Percentiles rank a stretch among this genome's conserved stretches.
Conservation (phyloP, 2,329 filamentous ascomycete genomes). For the Pseudopyrenochaeta lycopersici region DNA sequence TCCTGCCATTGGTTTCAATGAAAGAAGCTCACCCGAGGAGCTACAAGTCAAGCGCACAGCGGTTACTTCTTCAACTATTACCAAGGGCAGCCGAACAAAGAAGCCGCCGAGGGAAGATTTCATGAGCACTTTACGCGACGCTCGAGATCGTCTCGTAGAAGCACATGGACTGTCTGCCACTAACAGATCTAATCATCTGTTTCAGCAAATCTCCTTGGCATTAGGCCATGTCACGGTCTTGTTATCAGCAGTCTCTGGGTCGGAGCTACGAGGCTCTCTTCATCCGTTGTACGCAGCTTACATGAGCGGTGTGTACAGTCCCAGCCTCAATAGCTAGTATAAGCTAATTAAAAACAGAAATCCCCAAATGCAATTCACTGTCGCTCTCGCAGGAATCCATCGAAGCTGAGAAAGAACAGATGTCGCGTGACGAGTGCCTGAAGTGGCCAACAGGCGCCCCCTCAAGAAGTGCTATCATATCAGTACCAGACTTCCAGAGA, state of each 20-base stretch:
- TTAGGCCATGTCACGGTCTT: slow-evolving; percentile 49
- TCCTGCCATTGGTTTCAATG: slow-evolving; percentile 66
- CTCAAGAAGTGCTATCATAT: slow-evolving; percentile 47
- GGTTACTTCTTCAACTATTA: slow-evolving; percentile 11
- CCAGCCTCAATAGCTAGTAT: neutral
- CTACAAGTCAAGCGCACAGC: slow-evolving; percentile 19
- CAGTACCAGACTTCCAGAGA: slow-evolving; percentile 69
- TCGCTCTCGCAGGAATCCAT: slow-evolving; percentile 69
- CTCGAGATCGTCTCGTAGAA: slow-evolving; percentile 71
- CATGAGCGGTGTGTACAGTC: slow-evolving; percentile 41
- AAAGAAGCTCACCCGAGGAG: slow-evolving; percentile 37
- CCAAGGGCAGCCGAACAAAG: slow-evolving; percentile 33
- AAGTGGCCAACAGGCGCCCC: slow-evolving; percentile 52
- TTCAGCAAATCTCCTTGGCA: slow-evolving; percentile 60
- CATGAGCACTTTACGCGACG: slow-evolving; percentile 68
- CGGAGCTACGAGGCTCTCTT: slow-evolving; percentile 40
- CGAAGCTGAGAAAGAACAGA: slow-evolving; percentile 57
- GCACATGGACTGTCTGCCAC: slow-evolving; percentile 65
- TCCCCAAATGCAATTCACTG: slow-evolving; percentile 75
- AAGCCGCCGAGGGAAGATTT: slow-evolving; percentile 54
- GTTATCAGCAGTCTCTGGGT: slow-evolving; percentile 47
- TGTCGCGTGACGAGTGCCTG: slow-evolving; percentile 46
- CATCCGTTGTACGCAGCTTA: slow-evolving; percentile 53
- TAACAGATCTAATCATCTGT: slow-evolving; percentile 64
- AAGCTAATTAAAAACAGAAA: slow-evolving; percentile 58